Base-by-base conservation (phyloP, 2,329 filamentous ascomycete species). In the Aspergillus sp. region DNA sequence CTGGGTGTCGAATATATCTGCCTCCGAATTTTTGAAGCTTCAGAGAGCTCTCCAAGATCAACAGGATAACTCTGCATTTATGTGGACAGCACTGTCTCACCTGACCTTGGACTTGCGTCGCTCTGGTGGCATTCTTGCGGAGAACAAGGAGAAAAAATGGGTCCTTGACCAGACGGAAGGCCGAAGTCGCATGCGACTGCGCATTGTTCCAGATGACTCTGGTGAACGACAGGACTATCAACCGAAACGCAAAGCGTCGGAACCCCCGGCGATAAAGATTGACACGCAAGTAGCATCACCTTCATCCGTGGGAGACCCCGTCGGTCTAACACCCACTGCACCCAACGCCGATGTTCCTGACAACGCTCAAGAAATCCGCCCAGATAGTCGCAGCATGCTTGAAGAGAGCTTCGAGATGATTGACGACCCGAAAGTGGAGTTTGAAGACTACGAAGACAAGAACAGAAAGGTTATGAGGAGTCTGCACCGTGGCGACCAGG, bases 381-480 rank as follows among this genome's bases (percentile, higher is more conserved):
- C 69, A 5, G 71, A 72, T 40, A 72, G 70, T 41, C 67, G 62
- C 24, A 67, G 67, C 30, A 71, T 78, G 9, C 76, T 86, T 0
- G 94, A 96, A 52, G 94, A 97, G 43, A 95, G 95, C 60, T 99
- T 96, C 65, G 94, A 99, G 72, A 84, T 99, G 59, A 87, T 99
- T 6, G 92, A 97, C 54, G 93, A 96, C 55, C 92, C 93, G 0
- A 91, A 91, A 63, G 88, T 93, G 51, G 84, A 88, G 38, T 83
- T 89, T 22, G 90, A 94, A 60, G 87, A 86, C 1, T 95, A 95
- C 57, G 95, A 99, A 71, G 95, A 99, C 71, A 97, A 96, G 76
- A 97, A 99, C 65, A 84, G 95, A 42, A 96, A 96, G 71, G 93
- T 99, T 42, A 95, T 97, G 90, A 84, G 94, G 47, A 93, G 90